Evolutionary conservation across 306 rosid species (phyloP).

Genomic region (Neltuma alba): DNA sequence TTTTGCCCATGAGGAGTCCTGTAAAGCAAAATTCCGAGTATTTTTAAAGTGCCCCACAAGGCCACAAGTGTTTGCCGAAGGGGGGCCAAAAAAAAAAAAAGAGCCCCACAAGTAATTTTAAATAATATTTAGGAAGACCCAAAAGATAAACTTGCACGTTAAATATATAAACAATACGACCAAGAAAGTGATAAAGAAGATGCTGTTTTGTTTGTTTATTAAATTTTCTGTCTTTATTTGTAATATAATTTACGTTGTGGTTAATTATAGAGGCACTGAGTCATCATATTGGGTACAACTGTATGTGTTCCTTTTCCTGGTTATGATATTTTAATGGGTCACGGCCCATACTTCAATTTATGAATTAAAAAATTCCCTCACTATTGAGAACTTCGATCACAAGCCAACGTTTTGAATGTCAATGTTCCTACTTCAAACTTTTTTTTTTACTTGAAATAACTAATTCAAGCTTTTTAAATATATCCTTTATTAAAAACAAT

Average conservation of each 20-base stretch:
- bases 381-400: not conserved
- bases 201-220: constrained; percentile 10
- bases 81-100: no score
- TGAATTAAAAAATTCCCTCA: not conserved
- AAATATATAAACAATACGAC: not conserved
- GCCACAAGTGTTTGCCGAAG: no score
- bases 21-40: constrained; percentile 31
- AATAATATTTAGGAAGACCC: constrained; percentile 24
- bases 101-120: constrained; percentile 24
- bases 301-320: constrained; percentile 6
- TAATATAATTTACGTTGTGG: not conserved
- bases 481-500: no score
- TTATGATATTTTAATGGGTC: not conserved
- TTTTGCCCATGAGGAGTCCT: constrained; percentile 36
- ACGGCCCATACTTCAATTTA: not conserved
- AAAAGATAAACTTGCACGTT: constrained; percentile 24
- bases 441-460: no score
- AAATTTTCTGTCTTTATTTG: not conserved
- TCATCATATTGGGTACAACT: constrained; percentile 11
- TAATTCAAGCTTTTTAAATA: no score
- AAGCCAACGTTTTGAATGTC: no score
- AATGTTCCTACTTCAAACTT: no score
- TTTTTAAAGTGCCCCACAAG: constrained; percentile 31
- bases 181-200: constrained; percentile 33
- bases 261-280: constrained; percentile 14